phyloP scores from a whole-genome alignment of 2,329 filamentous ascomycete species.

The Trichoderma hamatum region DNA sequence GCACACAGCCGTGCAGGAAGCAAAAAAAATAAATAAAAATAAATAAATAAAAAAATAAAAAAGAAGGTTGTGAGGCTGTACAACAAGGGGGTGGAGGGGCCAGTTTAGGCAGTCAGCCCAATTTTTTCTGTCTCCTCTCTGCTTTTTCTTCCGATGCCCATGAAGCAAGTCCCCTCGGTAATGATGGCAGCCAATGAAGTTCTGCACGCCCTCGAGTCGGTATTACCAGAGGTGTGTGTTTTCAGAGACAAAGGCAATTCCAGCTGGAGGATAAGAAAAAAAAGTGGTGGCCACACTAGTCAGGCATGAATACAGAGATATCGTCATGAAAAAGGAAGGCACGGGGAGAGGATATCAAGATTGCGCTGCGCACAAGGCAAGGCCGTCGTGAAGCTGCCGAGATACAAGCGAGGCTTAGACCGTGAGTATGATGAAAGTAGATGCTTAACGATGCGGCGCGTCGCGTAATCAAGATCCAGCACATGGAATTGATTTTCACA shows the following conservation, averaged over 20 bases:
- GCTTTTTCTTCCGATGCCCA: background rate
- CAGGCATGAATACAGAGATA: background rate
- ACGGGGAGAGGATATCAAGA: background rate
- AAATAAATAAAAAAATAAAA: background rate
- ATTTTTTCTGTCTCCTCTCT: background rate
- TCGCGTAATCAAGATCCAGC: background rate
- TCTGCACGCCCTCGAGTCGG: background rate
- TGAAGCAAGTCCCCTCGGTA: background rate
- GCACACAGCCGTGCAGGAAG: background rate
- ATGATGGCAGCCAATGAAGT: background rate
- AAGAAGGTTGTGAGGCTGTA: background rate
- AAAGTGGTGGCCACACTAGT: background rate
- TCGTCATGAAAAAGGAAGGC: background rate
- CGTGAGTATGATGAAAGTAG: background rate
- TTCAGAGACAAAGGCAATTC: background rate
- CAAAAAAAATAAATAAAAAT: background rate
- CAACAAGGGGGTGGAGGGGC: background rate
- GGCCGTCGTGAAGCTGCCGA: background rate
- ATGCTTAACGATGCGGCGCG: background rate
- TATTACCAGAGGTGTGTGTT: background rate
- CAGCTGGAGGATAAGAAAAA: background rate
- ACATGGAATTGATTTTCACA: background rate
- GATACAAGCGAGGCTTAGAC: background rate
- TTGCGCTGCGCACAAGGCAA: background rate
- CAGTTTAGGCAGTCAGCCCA: slow-evolving; percentile 1